Conservation (phyloP, 2,329 filamentous ascomycete species). For the Metarhizium album region DNA sequence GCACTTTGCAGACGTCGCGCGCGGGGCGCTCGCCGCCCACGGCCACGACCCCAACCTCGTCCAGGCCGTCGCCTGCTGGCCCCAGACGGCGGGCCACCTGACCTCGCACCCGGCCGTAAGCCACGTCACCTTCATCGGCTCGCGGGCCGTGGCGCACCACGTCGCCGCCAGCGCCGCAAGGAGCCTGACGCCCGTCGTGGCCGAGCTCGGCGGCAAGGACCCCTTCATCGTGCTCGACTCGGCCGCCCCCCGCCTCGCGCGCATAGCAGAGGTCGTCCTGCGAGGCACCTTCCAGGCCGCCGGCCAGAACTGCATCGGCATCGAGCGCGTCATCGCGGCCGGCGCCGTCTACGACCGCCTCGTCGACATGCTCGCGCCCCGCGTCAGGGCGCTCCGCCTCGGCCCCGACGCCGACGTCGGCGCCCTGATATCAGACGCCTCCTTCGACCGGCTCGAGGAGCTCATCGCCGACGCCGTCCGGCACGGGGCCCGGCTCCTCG, state of each 20-base stretch:
- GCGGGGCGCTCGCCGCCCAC: constrained; percentile 68
- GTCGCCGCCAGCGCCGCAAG: constrained; percentile 82
- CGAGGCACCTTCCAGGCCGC: constrained; percentile 90
- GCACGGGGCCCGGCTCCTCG: constrained; percentile 69
- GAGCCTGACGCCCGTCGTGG: constrained; percentile 73
- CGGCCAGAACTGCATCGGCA: constrained; percentile 95
- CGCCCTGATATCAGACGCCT: constrained; percentile 73
- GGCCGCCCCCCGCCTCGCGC: constrained; percentile 50
- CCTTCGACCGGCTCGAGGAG: constrained; percentile 64
- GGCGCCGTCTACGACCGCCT: constrained; percentile 67
- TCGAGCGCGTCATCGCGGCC: constrained; percentile 83
- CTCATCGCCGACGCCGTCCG: constrained; percentile 69
- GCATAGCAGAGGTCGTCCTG: constrained; percentile 74
- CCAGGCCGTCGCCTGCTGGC: constrained; percentile 82
- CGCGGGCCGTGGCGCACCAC: constrained; percentile 71
- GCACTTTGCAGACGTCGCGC: constrained; percentile 73
- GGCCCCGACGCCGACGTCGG: constrained; percentile 76
- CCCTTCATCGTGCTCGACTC: constrained; percentile 84
- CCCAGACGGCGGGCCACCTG: constrained; percentile 66
- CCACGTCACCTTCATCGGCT: constrained; percentile 95
- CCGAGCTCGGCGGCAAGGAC: constrained; percentile 93
- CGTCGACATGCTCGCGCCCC: constrained; percentile 57
- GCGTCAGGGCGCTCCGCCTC: constrained; percentile 63
- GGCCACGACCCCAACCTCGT: constrained; percentile 74
- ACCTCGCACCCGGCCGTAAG: constrained; percentile 76